Evolutionary conservation across 73 alveolate species (phyloP).

Genomic region (Blepharisma stoltei): DNA sequence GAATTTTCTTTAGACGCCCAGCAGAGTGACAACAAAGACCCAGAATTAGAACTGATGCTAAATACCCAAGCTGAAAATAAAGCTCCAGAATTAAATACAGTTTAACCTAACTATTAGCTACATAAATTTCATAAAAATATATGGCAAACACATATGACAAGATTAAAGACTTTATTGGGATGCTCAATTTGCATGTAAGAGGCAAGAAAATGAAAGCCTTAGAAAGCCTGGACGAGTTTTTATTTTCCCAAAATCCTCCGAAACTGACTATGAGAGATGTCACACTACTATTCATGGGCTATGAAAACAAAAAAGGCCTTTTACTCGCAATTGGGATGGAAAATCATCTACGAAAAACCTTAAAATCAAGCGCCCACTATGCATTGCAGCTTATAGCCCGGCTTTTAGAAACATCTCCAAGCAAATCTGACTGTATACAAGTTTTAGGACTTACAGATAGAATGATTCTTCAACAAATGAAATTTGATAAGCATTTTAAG

Average conservation of each 20-base stretch:
- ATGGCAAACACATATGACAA: background rate
- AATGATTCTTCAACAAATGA: constrained; percentile 18
- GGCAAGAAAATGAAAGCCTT: constrained; percentile 21
- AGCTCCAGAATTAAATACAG: too few species aligned
- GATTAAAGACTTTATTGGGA: background rate
- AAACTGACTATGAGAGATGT: constrained; percentile 4
- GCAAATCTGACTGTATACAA: constrained; percentile 4
- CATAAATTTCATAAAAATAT: too few species aligned
- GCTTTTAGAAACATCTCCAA: background rate
- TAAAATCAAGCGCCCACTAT: background rate
- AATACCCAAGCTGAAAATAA: too few species aligned
- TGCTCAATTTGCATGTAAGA: constrained; percentile 14
- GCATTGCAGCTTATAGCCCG: constrained; percentile 3
- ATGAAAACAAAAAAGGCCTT: constrained; percentile 11
- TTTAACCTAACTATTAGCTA: too few species aligned
- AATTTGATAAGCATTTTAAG: constrained; percentile 19
- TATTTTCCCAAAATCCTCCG: background rate
- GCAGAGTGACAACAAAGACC: too few species aligned
- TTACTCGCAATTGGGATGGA: constrained; percentile 10
- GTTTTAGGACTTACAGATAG: background rate
- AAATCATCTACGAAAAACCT: constrained; percentile 9
- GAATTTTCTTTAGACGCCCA: constrained; percentile 29
- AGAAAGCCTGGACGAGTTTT: constrained; percentile 11
- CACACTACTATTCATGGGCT: background rate
- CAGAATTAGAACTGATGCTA: too few species aligned